phyloP scores from a whole-genome alignment of 2,329 filamentous ascomycete species.

The Hypoxylon sp. region DNA sequence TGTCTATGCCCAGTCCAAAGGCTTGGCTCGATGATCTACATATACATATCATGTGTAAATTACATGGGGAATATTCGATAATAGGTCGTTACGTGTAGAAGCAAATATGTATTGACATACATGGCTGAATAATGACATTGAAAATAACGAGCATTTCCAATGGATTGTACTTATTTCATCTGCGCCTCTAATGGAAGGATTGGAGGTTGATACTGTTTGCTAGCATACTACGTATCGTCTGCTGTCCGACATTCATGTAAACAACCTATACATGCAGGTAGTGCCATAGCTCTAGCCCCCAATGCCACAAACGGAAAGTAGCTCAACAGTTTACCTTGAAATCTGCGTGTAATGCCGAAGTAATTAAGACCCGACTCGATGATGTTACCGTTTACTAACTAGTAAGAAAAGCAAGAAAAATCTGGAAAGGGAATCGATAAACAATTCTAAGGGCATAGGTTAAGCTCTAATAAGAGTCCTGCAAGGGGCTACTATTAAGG shows the following conservation, averaged over 20 bases:
- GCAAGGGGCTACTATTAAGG: constrained; percentile 32
- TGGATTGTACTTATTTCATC: too few species aligned
- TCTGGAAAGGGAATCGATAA: constrained; percentile 20
- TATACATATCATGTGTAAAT: constrained; percentile 2
- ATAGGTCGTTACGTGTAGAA: constrained; percentile 6
- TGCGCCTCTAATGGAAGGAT: too few species aligned
- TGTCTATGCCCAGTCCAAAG: constrained; percentile 2
- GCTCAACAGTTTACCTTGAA: neutral
- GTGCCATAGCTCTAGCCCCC: neutral
- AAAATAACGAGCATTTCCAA: too few species aligned
- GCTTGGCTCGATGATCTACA: constrained; percentile 16
- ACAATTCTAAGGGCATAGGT: constrained; percentile 5
- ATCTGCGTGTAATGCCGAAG: neutral
- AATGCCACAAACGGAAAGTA: neutral
- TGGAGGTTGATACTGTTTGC: neutral
- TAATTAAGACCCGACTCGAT: neutral
- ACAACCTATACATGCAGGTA: neutral
- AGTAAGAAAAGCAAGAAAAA: constrained; percentile 28
- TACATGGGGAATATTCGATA: constrained; percentile 14
- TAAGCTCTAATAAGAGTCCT: constrained; percentile 15
- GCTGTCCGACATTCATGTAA: too few species aligned
- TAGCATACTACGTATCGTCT: too few species aligned
- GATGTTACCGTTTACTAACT: constrained; percentile 17
- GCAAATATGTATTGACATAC: constrained; percentile 3
- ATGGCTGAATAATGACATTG: neutral